These are phyloP conservation scores for Yarrowia alimentaria DNA, from an alignment of 805 yeast genomes.

Conservation along the genomic window DNA sequence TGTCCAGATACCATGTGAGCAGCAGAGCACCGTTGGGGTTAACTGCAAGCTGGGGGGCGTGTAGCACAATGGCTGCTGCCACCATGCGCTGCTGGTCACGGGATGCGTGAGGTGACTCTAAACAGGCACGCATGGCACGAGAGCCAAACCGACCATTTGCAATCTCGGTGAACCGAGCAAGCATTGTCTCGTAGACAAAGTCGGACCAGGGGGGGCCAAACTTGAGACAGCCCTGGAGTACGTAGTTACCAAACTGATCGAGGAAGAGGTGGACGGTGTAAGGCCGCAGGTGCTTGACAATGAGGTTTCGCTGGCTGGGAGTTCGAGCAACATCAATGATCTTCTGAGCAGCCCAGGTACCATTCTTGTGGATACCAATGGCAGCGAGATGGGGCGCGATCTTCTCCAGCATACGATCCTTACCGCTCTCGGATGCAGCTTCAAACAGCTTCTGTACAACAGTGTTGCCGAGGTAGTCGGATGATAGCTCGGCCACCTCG, in stretches of 20 bases:
- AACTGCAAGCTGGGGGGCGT: slow-evolving; percentile 73
- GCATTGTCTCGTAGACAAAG: slow-evolving; percentile 79
- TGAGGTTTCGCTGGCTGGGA: slow-evolving; percentile 49
- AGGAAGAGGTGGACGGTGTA: slow-evolving; percentile 81
- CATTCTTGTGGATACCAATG: slow-evolving; percentile 94
- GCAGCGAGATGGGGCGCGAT: slow-evolving; percentile 80
- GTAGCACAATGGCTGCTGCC: slow-evolving; percentile 72
- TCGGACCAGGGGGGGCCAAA: slow-evolving; percentile 87
- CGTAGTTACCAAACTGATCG: slow-evolving; percentile 97
- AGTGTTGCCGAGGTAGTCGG: slow-evolving; percentile 94
- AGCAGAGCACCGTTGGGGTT: slow-evolving; percentile 86
- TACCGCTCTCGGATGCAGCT: slow-evolving; percentile 63
- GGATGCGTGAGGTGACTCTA: slow-evolving; percentile 72
- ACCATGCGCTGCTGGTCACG: slow-evolving; percentile 68
- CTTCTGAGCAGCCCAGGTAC: slow-evolving; percentile 99
- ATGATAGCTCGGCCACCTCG: slow-evolving; percentile 85
- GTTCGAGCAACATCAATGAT: slow-evolving; percentile 73
- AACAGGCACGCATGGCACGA: slow-evolving; percentile 87
- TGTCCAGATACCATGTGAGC: slow-evolving; percentile 92
- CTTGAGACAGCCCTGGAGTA: slow-evolving; percentile 87
- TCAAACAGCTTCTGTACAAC: slow-evolving; percentile 89
- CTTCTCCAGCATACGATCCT: slow-evolving; percentile 75
- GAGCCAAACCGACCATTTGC: slow-evolving; percentile 92
- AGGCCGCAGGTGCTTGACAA: slow-evolving; percentile 69
- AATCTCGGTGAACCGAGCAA: slow-evolving; percentile 74